Conservation (phyloP, 768 basidiomycete species). For the Cubamyces lactineus region DNA sequence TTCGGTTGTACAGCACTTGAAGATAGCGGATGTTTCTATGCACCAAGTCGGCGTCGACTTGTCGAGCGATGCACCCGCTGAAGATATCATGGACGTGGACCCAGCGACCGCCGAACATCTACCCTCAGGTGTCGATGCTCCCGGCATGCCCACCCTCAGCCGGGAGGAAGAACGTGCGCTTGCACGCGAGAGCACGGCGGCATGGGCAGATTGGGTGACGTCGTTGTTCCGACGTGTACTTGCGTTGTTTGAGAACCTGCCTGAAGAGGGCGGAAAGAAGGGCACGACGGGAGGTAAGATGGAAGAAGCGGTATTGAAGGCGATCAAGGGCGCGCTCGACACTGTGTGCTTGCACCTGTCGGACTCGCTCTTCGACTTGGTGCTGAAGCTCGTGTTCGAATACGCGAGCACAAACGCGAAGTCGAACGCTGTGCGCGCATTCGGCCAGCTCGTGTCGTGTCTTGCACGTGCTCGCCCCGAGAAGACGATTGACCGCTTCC, state of each 20-base stretch:
- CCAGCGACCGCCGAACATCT: constrained; percentile 49
- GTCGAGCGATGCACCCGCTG: constrained; percentile 54
- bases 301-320: constrained; percentile 76
- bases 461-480: constrained; percentile 78
- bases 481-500: constrained; percentile 77
- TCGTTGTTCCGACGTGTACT: constrained; percentile 78
- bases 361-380: constrained; percentile 79
- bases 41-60: constrained; percentile 59
- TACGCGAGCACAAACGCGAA: constrained; percentile 90
- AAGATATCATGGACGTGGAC: constrained; percentile 59
- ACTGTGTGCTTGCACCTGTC: constrained; percentile 82
- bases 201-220: constrained; percentile 83
- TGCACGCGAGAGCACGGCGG: constrained; percentile 75
- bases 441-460: constrained; percentile 85
- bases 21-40: constrained; percentile 75
- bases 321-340: constrained; percentile 80
- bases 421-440: constrained; percentile 88
- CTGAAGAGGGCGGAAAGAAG: constrained; percentile 90
- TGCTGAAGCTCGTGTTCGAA: constrained; percentile 80
- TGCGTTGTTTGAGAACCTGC: constrained; percentile 87
- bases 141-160: constrained; percentile 48
- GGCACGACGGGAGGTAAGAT: constrained; percentile 85
- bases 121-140: constrained; percentile 53
- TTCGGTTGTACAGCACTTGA: constrained; percentile 72
- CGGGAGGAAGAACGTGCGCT: constrained; percentile 72